Evolutionary conservation across 164 flowering plant genomes (phyloP).

Genomic region (Magnolia officinalis): DNA sequence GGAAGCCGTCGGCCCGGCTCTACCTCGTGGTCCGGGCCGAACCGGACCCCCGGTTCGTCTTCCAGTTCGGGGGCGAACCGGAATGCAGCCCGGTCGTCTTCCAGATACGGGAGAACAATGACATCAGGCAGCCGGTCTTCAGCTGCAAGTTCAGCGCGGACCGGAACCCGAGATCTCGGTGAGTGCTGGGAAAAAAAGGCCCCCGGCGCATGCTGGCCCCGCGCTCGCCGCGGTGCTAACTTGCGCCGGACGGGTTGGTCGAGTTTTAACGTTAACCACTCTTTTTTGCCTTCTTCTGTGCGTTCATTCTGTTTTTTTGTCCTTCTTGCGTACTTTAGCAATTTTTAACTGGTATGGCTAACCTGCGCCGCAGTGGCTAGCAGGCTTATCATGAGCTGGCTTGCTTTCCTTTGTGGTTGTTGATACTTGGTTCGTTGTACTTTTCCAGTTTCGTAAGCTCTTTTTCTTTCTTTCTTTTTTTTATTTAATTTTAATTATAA

Average conservation of each 20-base stretch:
- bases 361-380: neutral
- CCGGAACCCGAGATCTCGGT: conserved; percentile 73
- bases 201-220: neutral
- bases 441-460: neutral
- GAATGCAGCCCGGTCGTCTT: conserved; percentile 93
- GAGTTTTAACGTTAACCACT: neutral
- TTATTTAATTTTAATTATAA: no score
- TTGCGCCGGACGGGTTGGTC: neutral
- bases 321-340: neutral
- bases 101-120: conserved; percentile 67
- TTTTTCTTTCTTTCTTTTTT: no score
- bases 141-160: conserved; percentile 93
- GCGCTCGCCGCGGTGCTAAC: neutral
- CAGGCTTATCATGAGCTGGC: neutral
- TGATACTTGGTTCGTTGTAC: neutral
- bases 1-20: conserved; percentile 43
- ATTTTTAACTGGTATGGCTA: neutral
- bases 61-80: conserved; percentile 96
- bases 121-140: conserved; percentile 84
- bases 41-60: conserved; percentile 87
- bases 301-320: neutral
- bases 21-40: conserved; percentile 74
- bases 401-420: neutral
- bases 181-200: neutral
- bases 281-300: neutral